Percentiles rank a stretch among this genome's conserved stretches.
phyloP scores from a whole-genome alignment of 1,284 basidiomycete genomes.

The Pseudozyma sp. region DNA sequence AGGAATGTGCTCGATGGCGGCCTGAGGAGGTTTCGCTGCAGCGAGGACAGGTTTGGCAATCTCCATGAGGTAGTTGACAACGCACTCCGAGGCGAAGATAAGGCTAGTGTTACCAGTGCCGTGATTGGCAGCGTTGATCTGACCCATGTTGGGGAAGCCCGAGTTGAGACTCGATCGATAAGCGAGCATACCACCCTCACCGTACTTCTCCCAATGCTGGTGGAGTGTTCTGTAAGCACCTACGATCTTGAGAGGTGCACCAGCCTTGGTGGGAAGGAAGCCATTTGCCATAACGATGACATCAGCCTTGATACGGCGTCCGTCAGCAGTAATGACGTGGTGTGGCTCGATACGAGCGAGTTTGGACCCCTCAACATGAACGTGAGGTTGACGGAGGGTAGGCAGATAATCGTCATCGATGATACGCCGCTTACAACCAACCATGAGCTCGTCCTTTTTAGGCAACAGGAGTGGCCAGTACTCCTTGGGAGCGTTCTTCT shows the following conservation, averaged over 20 bases:
- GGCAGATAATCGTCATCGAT: slow-evolving; percentile 64
- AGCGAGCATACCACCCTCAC: slow-evolving; percentile 54
- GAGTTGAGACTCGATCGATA: slow-evolving; percentile 60
- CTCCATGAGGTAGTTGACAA: slow-evolving; percentile 52
- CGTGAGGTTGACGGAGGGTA: slow-evolving; percentile 51
- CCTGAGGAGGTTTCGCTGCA: slow-evolving; percentile 27
- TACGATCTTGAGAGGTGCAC: slow-evolving; percentile 59
- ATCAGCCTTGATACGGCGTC: slow-evolving; percentile 61
- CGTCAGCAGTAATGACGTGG: slow-evolving; percentile 59
- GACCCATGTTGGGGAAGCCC: slow-evolving; percentile 65
- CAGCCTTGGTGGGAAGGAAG: slow-evolving; percentile 53
- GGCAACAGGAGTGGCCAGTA: slow-evolving; percentile 64
- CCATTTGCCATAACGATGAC: slow-evolving; percentile 68
- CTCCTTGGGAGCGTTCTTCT: slow-evolving; percentile 60
- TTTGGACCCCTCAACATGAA: slow-evolving; percentile 53
- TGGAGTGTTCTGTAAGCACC: slow-evolving; percentile 49
- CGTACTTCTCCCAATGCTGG: slow-evolving; percentile 61
- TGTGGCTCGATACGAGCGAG: slow-evolving; percentile 58
- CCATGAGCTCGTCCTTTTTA: slow-evolving; percentile 52
- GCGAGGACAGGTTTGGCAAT: slow-evolving; percentile 55
- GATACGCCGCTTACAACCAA: slow-evolving; percentile 64
- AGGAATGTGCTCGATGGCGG: slow-evolving; percentile 55
- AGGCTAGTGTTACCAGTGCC: slow-evolving; percentile 64
- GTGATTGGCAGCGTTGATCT: slow-evolving; percentile 61
- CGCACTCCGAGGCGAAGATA: slow-evolving; percentile 63